Base-by-base conservation (phyloP, 2,329 filamentous ascomycete species). In the Hymenoscyphus albidus region DNA sequence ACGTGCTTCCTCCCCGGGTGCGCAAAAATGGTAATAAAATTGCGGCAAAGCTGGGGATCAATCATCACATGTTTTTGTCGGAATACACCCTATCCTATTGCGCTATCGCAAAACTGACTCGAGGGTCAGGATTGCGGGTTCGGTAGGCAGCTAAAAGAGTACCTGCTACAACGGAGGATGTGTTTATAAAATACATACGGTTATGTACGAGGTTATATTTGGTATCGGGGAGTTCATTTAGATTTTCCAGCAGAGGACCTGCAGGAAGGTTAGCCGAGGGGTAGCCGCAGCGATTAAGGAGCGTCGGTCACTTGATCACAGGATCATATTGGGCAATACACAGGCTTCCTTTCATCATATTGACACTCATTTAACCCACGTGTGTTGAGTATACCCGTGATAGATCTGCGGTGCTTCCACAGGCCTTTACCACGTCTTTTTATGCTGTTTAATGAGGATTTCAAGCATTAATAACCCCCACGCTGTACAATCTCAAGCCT, bases 341-440 rank as follows among this genome's bases (percentile, higher is more conserved):
- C n/a, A 12, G 38, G 14, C 55, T 51, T 58, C 61, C 18, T 58
- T 42, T 62, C 32, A 58, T 14, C 61, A 58, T 18, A 32, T 48
- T 38, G 22, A 55, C 48, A 58, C n/a, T 62, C 55, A 62, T 62
- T 18, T 62, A 44, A 38, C 39, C 61, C 61, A 62, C 61, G 61
- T 62, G 61, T 14, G 39, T 57, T 48, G 51, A 58, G 16, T 38
- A 42, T 58, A 58, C 40, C 55, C 55, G 55, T 54, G 61, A 62
- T 62, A 62, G 61, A 62, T 62, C 61, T 39, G 31, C 61, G 2
- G 51, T 57, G 51, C 60, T 56, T 62, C 31, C 27, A 62, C 38
- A 62, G 55, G 61, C 61, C 9, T 62, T 39, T 58, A 62, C 42
- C 56, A 22, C 60, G 39, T 62, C 56, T 12, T 38, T 27, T 51